phyloP scores from a whole-genome alignment of 2,329 filamentous ascomycete genomes.

The Penicillium sp. region DNA sequence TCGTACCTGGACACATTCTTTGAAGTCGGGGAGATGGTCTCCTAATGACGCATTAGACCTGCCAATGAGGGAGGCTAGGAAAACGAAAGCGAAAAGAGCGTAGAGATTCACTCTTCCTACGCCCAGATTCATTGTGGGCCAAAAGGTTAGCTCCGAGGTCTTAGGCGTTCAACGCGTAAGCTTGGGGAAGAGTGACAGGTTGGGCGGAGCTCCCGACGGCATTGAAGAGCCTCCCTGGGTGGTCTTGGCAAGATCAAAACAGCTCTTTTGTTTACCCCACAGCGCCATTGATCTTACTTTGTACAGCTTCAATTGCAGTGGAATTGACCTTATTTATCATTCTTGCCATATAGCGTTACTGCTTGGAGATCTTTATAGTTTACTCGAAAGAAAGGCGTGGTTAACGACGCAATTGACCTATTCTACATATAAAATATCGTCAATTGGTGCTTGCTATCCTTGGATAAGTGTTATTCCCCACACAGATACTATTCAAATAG shows the following conservation, averaged over 20 bases:
- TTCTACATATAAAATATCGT: background rate
- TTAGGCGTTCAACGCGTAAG: slow-evolving; percentile 20
- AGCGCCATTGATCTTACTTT: background rate
- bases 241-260: slow-evolving; percentile 22
- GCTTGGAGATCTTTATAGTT: background rate
- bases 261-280: slow-evolving; percentile 8
- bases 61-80: slow-evolving; percentile 37
- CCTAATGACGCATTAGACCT: slow-evolving; percentile 69
- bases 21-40: slow-evolving; percentile 83
- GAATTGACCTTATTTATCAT: background rate
- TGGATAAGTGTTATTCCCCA: background rate
- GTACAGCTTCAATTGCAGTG: background rate
- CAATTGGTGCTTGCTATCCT: background rate
- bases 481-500: background rate
- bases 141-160: slow-evolving; percentile 5
- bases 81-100: slow-evolving; percentile 33
- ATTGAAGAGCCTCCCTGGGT: slow-evolving; percentile 14
- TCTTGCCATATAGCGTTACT: background rate
- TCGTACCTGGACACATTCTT: slow-evolving; percentile 75
- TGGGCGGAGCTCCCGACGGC: slow-evolving; percentile 20
- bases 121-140: slow-evolving; percentile 31
- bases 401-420: background rate
- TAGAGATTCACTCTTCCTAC: slow-evolving; percentile 18
- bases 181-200: slow-evolving; percentile 14
- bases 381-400: background rate